Evolutionary conservation across 805 yeast genomes (phyloP), one percentile per base, ranked within the genome.

Genomic region (Wickerhamiella dianesei): DNA sequence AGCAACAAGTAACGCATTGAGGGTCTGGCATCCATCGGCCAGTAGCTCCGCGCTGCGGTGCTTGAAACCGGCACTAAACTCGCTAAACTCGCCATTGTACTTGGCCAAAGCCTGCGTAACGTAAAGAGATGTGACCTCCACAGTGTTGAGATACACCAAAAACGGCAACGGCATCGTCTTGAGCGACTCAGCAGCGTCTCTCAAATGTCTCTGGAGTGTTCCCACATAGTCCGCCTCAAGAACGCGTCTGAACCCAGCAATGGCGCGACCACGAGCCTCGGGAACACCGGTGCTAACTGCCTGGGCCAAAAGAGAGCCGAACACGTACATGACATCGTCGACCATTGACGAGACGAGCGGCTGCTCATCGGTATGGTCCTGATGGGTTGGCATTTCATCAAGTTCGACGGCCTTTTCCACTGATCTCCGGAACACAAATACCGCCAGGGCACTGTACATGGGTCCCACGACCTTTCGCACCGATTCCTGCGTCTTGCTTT

Each of bases 291-390:
- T 75, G 41, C 82, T 80, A 12, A 87, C 67, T 1, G 79, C 70
- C 49, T 80, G 81, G 20, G 77, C 66, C 35, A 87, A 61, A 16
- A 82, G 71, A 35, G 78, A 75, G 56, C 84, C 82, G 41, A 88
- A 65, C 6, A 87, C 76, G 55, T 86, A 69, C 21, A 85, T 74
- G 32, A 84, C 66, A 60, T 92, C 98, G 56, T 92, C 98, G 20
- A 88, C 77, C 19, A 85, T 79, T 0, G 96, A 85, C 0, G 94
- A 77, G 3, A 82, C 75, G 13, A 63, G 53, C 2, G 70, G 89
- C 3, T 79, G 69, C 25, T 73, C 78, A 37, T 75, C 78, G 2
- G 79, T 76, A 32, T 68, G 50, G 14, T 44, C 49, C 4, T 46
- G 22, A 18, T 39, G 48, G 1, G 50, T 5, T 0, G 95, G 95